Conservation (phyloP, 225 moss, liverwort and hornwort species). For the Antitrichia curtipendula region DNA sequence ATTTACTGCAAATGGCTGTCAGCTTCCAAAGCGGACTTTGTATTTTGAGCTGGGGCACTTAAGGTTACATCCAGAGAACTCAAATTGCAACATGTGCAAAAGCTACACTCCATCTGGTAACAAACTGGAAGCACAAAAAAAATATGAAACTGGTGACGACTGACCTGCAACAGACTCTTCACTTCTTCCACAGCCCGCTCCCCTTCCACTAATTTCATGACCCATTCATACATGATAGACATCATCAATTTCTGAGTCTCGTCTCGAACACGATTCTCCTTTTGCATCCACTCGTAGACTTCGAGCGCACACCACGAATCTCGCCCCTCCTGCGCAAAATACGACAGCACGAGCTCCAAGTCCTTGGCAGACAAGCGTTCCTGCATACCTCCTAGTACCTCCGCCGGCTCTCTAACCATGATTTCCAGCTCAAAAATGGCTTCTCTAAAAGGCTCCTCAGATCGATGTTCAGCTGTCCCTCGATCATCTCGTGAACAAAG, state of each 20-base stretch:
- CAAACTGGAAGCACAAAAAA: not conserved
- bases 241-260: slow-evolving; percentile 97
- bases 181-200: slow-evolving; percentile 88
- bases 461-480: slow-evolving; percentile 28
- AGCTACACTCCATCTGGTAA: not conserved
- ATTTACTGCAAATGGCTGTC: not conserved
- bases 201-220: slow-evolving; percentile 83
- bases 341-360: slow-evolving; percentile 80
- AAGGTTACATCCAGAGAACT: not conserved
- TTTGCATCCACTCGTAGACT: slow-evolving; percentile 98
- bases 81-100: not conserved
- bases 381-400: slow-evolving; percentile 82
- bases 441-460: slow-evolving; percentile 66
- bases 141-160: not conserved
- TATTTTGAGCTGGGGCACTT: not conserved
- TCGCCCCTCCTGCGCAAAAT: slow-evolving; percentile 90
- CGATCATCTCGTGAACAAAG: slow-evolving; percentile 28
- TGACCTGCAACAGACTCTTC: slow-evolving; percentile 77
- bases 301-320: slow-evolving; percentile 98
- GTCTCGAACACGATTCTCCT: slow-evolving; percentile 74
- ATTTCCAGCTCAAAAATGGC: slow-evolving; percentile 91
- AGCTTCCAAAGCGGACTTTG: not conserved
- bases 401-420: slow-evolving; percentile 86
- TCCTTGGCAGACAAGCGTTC: slow-evolving; percentile 76
- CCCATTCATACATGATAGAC: slow-evolving; percentile 90